Percentiles rank a stretch among this genome's conserved stretches.
These are phyloP conservation scores for Lophiostoma macrostomum DNA, from an alignment of 495 filamentous ascomycete genomes.

Conservation along the genomic window DNA sequence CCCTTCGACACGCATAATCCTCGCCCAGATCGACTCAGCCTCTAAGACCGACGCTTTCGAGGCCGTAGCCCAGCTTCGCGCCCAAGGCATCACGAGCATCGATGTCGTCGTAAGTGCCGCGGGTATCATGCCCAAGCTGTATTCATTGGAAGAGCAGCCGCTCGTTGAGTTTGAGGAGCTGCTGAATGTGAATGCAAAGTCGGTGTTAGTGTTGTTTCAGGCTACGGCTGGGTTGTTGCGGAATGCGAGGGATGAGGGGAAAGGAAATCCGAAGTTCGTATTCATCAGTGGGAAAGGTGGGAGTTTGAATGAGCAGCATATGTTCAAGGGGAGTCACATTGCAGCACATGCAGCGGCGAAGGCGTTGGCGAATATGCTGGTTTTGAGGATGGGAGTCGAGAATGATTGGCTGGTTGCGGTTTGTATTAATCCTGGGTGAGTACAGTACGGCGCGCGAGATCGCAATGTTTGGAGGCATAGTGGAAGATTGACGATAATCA, in stretches of 20 bases:
- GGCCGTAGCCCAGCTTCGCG: conserved; percentile 1
- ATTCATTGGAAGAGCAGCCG: conserved; percentile 6
- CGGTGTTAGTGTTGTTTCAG: conserved; percentile 7
- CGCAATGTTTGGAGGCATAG: not conserved
- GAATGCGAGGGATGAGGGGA: too few relatives aligned
- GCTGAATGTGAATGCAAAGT: conserved; percentile 7
- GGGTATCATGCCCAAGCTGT: conserved; percentile 13
- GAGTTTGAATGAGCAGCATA: conserved; percentile 5
- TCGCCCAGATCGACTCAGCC: conserved; percentile 21
- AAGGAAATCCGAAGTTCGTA: not conserved
- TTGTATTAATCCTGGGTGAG: conserved; percentile 21
- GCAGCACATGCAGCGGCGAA: conserved; percentile 4
- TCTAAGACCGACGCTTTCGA: conserved; percentile 13
- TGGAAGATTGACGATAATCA: not conserved
- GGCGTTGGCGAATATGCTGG: conserved; percentile 5
- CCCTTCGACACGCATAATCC: conserved; percentile 1
- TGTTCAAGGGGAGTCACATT: conserved; percentile 6
- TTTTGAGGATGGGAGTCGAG: conserved; percentile 11
- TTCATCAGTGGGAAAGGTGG: conserved; percentile 7
- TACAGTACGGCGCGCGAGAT: too few relatives aligned
- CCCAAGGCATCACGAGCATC: conserved; percentile 16
- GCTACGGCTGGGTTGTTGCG: conserved; percentile 1
- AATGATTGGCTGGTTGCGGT: conserved; percentile 20
- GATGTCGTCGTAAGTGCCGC: conserved; percentile 25
- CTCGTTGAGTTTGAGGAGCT: conserved; percentile 1